These are phyloP conservation scores for Otatea glauca DNA, from an alignment of 176 grass and related monocot species.

Conservation along the genomic window DNA sequence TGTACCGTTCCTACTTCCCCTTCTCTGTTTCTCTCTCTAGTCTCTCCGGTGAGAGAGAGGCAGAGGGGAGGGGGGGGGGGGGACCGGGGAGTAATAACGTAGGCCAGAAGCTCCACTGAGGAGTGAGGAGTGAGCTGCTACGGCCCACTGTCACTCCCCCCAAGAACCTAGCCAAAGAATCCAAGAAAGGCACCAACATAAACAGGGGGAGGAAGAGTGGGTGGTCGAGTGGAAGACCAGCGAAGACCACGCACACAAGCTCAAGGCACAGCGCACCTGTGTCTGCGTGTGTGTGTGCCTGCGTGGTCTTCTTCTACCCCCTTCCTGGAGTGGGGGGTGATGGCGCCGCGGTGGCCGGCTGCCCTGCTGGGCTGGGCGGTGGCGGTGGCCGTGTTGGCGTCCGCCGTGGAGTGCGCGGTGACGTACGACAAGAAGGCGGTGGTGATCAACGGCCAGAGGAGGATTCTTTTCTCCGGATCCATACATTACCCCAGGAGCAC, in stretches of 20 bases:
- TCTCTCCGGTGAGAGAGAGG: not conserved
- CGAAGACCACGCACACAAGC: slow-evolving; percentile 41
- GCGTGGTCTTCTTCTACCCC: slow-evolving; percentile 28
- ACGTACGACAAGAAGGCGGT: slow-evolving; percentile 91
- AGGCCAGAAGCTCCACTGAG: slow-evolving; percentile 50
- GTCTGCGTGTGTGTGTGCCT: not conserved
- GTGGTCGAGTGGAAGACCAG: slow-evolving; percentile 37
- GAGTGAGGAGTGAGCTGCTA: too few relatives aligned
- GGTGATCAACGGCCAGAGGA: slow-evolving; percentile 77
- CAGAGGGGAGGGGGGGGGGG: not conserved
- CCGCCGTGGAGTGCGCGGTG: slow-evolving; percentile 62
- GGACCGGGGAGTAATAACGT: slow-evolving; percentile 25
- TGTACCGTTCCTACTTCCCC: slow-evolving; percentile 31
- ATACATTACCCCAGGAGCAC: slow-evolving; percentile 99
- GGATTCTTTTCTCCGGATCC: slow-evolving; percentile 98
- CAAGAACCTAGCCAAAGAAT: slow-evolving; percentile 59
- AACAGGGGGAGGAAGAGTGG: not conserved
- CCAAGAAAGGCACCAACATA: slow-evolving; percentile 44
- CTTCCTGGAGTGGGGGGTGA: slow-evolving; percentile 28
- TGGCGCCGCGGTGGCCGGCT: slow-evolving; percentile 47
- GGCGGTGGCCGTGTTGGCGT: slow-evolving; percentile 40
- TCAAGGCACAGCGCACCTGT: slow-evolving; percentile 18
- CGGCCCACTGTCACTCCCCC: slow-evolving; percentile 38
- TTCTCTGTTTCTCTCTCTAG: not conserved
- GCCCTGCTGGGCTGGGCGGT: slow-evolving; percentile 44